These are phyloP conservation scores for Phytophthora nicotianae DNA, from an alignment of 352 stramenopile species.

Conservation along the genomic window DNA sequence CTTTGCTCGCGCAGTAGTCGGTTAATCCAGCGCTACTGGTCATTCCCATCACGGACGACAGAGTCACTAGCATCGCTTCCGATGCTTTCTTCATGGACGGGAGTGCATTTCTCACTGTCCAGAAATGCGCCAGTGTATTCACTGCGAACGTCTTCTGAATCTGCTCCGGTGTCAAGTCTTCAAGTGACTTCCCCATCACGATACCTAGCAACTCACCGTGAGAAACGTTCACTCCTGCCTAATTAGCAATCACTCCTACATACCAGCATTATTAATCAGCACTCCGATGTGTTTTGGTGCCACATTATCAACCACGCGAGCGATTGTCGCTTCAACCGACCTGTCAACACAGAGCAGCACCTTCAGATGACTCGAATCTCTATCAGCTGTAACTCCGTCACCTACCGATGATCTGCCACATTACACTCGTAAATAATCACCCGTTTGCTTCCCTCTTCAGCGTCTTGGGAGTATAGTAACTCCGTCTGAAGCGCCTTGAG, in stretches of 20 bases:
- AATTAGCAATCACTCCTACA: background rate
- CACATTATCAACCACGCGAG: constrained; percentile 32
- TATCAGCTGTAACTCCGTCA: background rate
- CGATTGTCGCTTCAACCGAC: constrained; percentile 39
- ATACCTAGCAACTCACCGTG: constrained; percentile 32
- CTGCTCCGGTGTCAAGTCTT: constrained; percentile 45
- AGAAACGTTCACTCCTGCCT: background rate
- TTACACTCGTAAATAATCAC: constrained; percentile 64
- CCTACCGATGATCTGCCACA: constrained; percentile 63
- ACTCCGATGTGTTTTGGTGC: constrained; percentile 54
- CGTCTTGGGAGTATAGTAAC: constrained; percentile 10
- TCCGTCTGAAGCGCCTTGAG: constrained; percentile 38
- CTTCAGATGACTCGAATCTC: background rate
- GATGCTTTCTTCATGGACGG: constrained; percentile 63
- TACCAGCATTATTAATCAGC: constrained; percentile 68
- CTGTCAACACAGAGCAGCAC: constrained; percentile 14
- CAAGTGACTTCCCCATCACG: constrained; percentile 45
- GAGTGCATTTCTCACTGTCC: constrained; percentile 63
- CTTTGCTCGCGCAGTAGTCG: constrained; percentile 86
- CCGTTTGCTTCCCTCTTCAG: constrained; percentile 3
- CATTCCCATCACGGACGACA: constrained; percentile 85
- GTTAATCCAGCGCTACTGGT: constrained; percentile 60
- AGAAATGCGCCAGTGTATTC: constrained; percentile 80
- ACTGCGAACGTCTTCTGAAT: constrained; percentile 63
- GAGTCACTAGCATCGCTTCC: constrained; percentile 61